A percentile compares a stretch with the other conserved stretches of the same genome.
Evolutionary conservation across 257 asterid genomes (phyloP).

Genomic region (Salvia miltiorrhiza): DNA sequence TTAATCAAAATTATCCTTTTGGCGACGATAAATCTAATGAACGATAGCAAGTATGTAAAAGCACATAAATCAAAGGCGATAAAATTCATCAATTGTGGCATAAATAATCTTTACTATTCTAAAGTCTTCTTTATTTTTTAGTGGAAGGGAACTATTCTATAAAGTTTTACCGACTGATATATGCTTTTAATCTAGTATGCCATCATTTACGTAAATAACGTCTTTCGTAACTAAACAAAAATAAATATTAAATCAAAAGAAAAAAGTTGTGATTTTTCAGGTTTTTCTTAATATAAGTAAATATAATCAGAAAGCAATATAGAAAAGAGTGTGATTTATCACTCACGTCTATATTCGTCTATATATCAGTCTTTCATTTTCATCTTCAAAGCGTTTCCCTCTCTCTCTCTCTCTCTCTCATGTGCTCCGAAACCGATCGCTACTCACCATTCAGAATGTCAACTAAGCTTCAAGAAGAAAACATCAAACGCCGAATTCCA

Average conservation of each 20-base stretch:
- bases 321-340: not conserved
- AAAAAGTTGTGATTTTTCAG: too few species aligned
- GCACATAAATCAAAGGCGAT: not conserved
- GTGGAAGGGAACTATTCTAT: not conserved
- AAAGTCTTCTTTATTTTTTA: not conserved
- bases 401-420: slow-evolving; percentile 8
- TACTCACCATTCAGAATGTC: slow-evolving; percentile 17
- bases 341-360: not conserved
- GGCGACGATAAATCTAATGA: not conserved
- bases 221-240: not conserved
- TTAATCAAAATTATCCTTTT: not conserved
- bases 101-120: not conserved
- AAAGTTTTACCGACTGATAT: not conserved
- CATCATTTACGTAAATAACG: not conserved
- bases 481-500: not conserved
- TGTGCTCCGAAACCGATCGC: slow-evolving; percentile 16
- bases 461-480: not conserved
- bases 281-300: too few species aligned
- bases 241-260: not conserved
- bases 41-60: too few species aligned
- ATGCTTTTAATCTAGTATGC: not conserved
- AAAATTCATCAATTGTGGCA: too few species aligned
- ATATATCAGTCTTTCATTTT: not conserved
- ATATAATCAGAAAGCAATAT: not conserved
- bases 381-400: slow-evolving; percentile 1